Conservation (phyloP, 2,329 filamentous ascomycete species). For the Penicillium olsonii region DNA sequence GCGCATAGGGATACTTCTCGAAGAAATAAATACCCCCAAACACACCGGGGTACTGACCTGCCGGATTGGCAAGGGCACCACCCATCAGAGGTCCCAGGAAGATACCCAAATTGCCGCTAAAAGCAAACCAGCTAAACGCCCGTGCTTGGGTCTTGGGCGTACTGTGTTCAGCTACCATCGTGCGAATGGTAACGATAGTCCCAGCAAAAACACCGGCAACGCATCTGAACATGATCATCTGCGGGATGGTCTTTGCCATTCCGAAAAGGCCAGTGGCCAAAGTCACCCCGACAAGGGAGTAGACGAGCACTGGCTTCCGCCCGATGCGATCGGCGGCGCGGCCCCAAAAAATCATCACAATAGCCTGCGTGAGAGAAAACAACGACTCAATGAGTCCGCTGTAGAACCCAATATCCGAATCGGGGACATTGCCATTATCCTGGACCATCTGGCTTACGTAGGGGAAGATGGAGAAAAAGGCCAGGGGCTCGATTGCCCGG, state of each 20-base stretch:
- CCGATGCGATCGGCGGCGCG: constrained; percentile 67
- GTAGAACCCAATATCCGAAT: constrained; percentile 77
- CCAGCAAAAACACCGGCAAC: constrained; percentile 73
- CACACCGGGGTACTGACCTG: constrained; percentile 59
- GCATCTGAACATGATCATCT: constrained; percentile 74
- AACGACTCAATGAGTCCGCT: constrained; percentile 70
- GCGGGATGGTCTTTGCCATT: constrained; percentile 63
- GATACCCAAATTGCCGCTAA: constrained; percentile 72
- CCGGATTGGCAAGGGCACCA: constrained; percentile 69
- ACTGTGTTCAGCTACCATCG: constrained; percentile 75
- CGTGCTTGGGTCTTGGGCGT: constrained; percentile 69
- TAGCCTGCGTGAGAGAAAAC: constrained; percentile 74
- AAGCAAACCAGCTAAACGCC: constrained; percentile 76
- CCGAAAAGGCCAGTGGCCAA: constrained; percentile 67
- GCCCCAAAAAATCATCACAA: constrained; percentile 77
- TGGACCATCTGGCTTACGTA: constrained; percentile 78
- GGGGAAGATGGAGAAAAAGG: constrained; percentile 82
- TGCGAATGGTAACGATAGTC: constrained; percentile 71
- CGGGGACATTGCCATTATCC: constrained; percentile 61
- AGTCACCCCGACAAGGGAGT: constrained; percentile 65
- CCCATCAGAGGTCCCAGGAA: constrained; percentile 68
- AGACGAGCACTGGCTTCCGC: constrained; percentile 70
- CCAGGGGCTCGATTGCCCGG: constrained; percentile 71
- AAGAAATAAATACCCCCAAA: constrained; percentile 63
- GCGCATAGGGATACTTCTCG: constrained; percentile 64